These are phyloP conservation scores for Coemansia sp. DNA, from an alignment of 192 early-diverging fungal genomes.

Conservation along the genomic window DNA sequence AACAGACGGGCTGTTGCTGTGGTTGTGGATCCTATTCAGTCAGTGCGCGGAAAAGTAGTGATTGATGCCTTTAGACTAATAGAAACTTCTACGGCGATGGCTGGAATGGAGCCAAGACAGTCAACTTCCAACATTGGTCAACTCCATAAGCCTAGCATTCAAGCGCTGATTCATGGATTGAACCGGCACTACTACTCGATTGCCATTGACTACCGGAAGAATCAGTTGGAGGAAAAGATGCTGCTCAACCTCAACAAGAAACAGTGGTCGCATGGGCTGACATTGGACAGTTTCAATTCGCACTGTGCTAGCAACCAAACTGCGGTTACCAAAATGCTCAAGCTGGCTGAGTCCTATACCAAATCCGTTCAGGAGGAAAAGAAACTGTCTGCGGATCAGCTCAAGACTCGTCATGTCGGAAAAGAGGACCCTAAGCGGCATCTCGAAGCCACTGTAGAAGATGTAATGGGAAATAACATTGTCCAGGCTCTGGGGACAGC, in stretches of 20 bases:
- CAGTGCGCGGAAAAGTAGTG: slow-evolving; percentile 99
- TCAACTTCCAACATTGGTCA: slow-evolving; percentile 98
- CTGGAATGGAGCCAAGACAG: slow-evolving; percentile 92
- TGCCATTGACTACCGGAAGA: slow-evolving; percentile 99
- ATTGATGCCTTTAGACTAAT: slow-evolving; percentile 99
- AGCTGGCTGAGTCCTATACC: slow-evolving; percentile 89
- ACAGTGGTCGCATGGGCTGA: slow-evolving; percentile 96
- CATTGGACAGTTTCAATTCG: slow-evolving; percentile 75
- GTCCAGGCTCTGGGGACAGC: slow-evolving; percentile 92
- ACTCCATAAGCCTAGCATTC: slow-evolving; percentile 95
- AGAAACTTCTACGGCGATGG: slow-evolving; percentile 79
- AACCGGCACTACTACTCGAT: slow-evolving; percentile 99
- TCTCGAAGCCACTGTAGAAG: slow-evolving; percentile 88
- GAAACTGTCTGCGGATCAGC: slow-evolving; percentile 87
- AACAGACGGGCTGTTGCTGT: slow-evolving; percentile 95
- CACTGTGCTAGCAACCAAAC: slow-evolving; percentile 83
- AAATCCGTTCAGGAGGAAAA: slow-evolving; percentile 98
- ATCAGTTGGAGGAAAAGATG: slow-evolving; percentile 99
- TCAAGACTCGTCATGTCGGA: slow-evolving; percentile 98
- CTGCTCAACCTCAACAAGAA: slow-evolving; percentile 98
- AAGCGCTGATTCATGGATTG: slow-evolving; percentile 95
- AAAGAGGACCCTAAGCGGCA: slow-evolving; percentile 99
- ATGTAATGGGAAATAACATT: slow-evolving; percentile 94
- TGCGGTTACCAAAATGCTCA: slow-evolving; percentile 86
- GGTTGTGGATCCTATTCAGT: slow-evolving; percentile 99